A percentile compares a stretch with the other conserved stretches of the same genome.
Evolutionary conservation across 139 green algal species (phyloP).

Genomic region (Monoraphidium neglectum): DNA sequence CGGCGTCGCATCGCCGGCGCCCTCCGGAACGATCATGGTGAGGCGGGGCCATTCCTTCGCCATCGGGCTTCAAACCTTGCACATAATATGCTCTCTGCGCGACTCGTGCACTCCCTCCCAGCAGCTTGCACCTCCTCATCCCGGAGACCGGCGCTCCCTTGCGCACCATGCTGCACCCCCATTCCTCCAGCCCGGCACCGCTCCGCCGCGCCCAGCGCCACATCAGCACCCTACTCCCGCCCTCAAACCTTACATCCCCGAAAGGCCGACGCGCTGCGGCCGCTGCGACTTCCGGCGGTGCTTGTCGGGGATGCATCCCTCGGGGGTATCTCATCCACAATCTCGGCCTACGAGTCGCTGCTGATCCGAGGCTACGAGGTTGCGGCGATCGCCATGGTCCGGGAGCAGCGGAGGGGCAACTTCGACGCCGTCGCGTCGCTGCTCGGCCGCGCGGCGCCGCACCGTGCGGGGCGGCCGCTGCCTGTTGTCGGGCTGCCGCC

Average conservation of each 20-base stretch:
- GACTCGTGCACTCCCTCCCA: no score
- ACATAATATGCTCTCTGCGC: no score
- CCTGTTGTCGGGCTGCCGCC: constrained; percentile 33
- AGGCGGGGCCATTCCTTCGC: not conserved
- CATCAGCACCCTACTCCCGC: not conserved
- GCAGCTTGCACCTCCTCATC: no score
- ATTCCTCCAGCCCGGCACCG: not conserved
- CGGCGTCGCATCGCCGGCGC: constrained; percentile 82
- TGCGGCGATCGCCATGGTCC: constrained; percentile 64
- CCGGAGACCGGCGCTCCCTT: no score
- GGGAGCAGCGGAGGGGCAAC: constrained; percentile 12
- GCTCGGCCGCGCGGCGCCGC: constrained; percentile 15
- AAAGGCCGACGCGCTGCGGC: constrained; percentile 80
- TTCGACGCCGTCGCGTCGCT: not conserved
- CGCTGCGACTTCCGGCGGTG: constrained; percentile 82
- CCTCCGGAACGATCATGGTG: constrained; percentile 83
- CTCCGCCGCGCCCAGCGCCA: not conserved
- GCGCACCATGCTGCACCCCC: not conserved
- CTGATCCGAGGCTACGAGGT: constrained; percentile 77
- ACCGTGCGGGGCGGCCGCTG: constrained; percentile 40
- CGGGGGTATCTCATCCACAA: constrained; percentile 92
- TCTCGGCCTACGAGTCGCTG: constrained; percentile 83
- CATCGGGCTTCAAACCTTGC: no score
- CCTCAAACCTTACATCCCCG: not conserved
- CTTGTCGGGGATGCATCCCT: constrained; percentile 90